phyloP scores from a whole-genome alignment of 345 rosid species.

The Eucalyptus melliodora region DNA sequence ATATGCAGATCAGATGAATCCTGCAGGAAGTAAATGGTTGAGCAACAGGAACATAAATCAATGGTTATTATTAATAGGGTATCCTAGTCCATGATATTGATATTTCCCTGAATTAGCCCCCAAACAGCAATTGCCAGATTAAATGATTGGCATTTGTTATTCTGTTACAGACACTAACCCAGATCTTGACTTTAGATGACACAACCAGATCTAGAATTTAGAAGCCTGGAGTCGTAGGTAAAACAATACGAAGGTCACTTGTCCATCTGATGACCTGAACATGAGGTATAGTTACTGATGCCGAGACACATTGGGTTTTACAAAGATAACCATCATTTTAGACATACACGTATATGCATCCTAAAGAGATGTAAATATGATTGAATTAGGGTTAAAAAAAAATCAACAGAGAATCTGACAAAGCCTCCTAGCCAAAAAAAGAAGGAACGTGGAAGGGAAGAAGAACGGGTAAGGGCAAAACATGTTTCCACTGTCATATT shows the following conservation, averaged over 20 bases:
- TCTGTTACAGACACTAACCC: neutral
- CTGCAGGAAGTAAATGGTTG: neutral
- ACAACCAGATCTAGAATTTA: neutral
- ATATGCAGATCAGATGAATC: neutral
- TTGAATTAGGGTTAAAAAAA: neutral
- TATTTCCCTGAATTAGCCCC: neutral
- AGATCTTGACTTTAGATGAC: too few relatives aligned
- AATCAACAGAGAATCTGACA: neutral
- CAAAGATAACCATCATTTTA: neutral
- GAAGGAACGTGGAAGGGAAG: slow-evolving; percentile 10
- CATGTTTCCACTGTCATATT: slow-evolving; percentile 19
- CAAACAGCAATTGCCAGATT: neutral
- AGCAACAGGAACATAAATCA: neutral
- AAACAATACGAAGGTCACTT: neutral
- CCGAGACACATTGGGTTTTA: neutral
- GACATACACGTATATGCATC: neutral
- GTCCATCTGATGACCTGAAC: neutral
- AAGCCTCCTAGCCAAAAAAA: neutral
- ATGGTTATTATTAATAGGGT: neutral
- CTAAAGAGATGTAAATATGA: neutral
- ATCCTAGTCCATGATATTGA: neutral
- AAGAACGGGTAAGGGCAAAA: slow-evolving; percentile 45
- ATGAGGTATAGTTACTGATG: neutral
- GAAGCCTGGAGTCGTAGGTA: neutral
- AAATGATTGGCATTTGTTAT: neutral